Percentiles rank a stretch among this genome's conserved stretches.
These are phyloP conservation scores for Cylindrodendrum hubeiense DNA, from an alignment of 2,329 filamentous ascomycete species.

Conservation along the genomic window DNA sequence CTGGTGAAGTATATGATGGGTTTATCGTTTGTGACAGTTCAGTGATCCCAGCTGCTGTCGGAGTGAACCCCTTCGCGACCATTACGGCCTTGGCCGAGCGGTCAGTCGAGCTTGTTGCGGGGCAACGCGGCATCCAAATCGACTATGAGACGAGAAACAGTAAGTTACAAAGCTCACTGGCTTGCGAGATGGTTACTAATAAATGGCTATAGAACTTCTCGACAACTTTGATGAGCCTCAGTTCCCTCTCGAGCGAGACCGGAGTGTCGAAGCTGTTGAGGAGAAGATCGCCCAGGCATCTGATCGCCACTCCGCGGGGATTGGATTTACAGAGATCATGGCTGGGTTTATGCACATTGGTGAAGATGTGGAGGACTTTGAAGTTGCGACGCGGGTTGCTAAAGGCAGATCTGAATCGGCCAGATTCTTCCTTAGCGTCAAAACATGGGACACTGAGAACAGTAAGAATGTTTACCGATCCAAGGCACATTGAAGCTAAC, in stretches of 20 bases:
- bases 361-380: conserved; percentile 22
- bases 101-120: conserved; percentile 59
- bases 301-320: conserved; percentile 52
- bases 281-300: conserved; percentile 23
- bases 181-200: conserved; percentile 28
- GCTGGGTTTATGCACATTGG: conserved; percentile 66
- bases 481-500: neutral
- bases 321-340: conserved; percentile 76
- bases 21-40: conserved; percentile 73
- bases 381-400: conserved; percentile 24
- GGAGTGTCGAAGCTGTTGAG: neutral
- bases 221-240: conserved; percentile 67
- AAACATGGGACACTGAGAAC: conserved; percentile 60
- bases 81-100: conserved; percentile 77
- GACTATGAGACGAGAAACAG: conserved; percentile 38
- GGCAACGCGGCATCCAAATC: conserved; percentile 24
- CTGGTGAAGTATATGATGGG: conserved; percentile 64
- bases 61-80: conserved; percentile 77
- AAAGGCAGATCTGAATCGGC: conserved; percentile 64
- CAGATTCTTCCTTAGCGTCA: conserved; percentile 71
- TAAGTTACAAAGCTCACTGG: neutral
- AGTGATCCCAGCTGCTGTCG: conserved; percentile 71
- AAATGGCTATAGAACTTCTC: conserved; percentile 45
- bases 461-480: conserved; percentile 9
- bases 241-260: conserved; percentile 52